Base-by-base conservation (phyloP, 371 early-diverging fungal species). In the Mucor velutinosus region DNA sequence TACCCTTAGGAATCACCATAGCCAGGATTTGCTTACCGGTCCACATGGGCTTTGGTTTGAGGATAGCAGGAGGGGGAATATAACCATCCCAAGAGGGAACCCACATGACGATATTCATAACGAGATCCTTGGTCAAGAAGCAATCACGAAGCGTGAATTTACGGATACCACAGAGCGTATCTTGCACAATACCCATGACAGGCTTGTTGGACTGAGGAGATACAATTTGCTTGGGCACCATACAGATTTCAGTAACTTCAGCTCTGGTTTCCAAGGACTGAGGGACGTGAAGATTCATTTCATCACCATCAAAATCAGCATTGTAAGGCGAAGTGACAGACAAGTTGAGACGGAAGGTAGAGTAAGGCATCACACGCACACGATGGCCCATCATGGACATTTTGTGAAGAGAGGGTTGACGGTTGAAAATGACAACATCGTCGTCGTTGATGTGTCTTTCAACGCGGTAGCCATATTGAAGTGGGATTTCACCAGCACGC, bases 301-400 rank as follows among this genome's bases (percentile, higher is more conserved):
- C 99, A 81, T 99, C 99, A 63, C 99, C 99, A 80, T 99, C 99
- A 84, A 99, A 99, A 89, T 99, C 99, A 66, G 99, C 99, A 76
- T 99, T 99, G 79, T 99, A 99, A 17, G 99, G 99, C n/a, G 98
- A 87, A 0, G 99, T 99, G 47, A 97, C 99, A 47, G 98, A 97
- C 47, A 99, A 83, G 75, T 99, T 99, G 62, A 99, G 87, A 65
- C 99, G 92, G 90, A 99, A 99, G 6, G 99, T 99, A 27, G 97
- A 97, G 78, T 94, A 97, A 1, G 98, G 97, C 99, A 99, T 99
- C 32, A 99, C 97, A 68, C 93, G 90, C 41, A 97, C 97, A 57
- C 90, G 84, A 82, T 99, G 99, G 7, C 98, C 99, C 99, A 99
- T 99, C 99, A 99, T 99, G 67, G 95, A 95, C 99, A 99, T 99